Evolutionary conservation across 345 rosid species (phyloP).

Genomic region (Dipteronia sinensis): DNA sequence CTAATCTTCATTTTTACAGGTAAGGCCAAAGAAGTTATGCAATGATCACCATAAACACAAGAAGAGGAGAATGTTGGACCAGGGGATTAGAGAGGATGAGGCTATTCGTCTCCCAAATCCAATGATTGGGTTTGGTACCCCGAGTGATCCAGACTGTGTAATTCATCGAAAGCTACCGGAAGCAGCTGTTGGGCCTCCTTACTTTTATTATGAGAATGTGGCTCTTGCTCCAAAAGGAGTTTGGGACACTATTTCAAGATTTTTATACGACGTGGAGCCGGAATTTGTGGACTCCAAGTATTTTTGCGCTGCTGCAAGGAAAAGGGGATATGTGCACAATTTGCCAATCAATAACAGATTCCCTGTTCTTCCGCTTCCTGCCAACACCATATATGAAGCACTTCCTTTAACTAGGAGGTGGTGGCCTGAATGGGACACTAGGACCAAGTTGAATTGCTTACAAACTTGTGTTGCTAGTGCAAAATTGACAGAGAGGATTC

Average conservation of each 20-base stretch:
- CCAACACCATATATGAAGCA: constrained; percentile 68
- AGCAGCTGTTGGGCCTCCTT: constrained; percentile 69
- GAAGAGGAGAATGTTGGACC: constrained; percentile 47
- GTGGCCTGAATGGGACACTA: constrained; percentile 93
- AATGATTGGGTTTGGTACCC: constrained; percentile 92
- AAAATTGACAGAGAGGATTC: constrained; percentile 68
- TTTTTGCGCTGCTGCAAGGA: constrained; percentile 88
- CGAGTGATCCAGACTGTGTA: constrained; percentile 38
- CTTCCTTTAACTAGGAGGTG: constrained; percentile 67
- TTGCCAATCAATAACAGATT: constrained; percentile 65
- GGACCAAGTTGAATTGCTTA: constrained; percentile 81
- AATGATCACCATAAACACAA: constrained; percentile 35
- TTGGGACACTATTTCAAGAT: constrained; percentile 82
- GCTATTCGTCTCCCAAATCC: constrained; percentile 71
- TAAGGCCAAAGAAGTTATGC: constrained; percentile 32
- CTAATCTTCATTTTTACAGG: constrained; percentile 33
- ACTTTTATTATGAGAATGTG: constrained; percentile 88
- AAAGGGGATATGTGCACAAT: constrained; percentile 88
- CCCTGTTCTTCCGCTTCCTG: constrained; percentile 74
- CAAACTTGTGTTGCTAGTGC: constrained; percentile 75
- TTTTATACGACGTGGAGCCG: constrained; percentile 66
- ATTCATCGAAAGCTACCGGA: constrained; percentile 58
- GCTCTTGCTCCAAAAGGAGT: constrained; percentile 93
- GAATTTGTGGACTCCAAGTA: constrained; percentile 85
- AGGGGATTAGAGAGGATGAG: constrained; percentile 45